Evolutionary conservation across 768 basidiomycete species (phyloP).

Genomic region (Fomitopsis pulvina): DNA sequence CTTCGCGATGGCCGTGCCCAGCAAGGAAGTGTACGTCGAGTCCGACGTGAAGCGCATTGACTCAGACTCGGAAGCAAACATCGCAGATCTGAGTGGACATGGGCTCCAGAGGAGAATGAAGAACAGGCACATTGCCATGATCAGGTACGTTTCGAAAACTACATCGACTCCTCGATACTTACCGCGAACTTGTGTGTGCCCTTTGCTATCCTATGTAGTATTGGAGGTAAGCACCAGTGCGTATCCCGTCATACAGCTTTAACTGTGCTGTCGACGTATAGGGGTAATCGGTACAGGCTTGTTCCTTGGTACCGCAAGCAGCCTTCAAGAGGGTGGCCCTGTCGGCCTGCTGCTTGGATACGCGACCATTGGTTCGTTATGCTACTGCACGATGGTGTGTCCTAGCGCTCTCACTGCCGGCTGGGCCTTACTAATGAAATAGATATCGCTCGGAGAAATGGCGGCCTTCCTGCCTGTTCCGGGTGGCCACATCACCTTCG

Average conservation of each 20-base stretch:
- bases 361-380: constrained; percentile 27
- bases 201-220: constrained; percentile 8
- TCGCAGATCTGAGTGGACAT: neutral
- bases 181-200: neutral
- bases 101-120: constrained; percentile 23
- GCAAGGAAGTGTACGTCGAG: constrained; percentile 1
- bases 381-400: constrained; percentile 33
- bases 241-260: neutral
- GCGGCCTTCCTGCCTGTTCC: constrained; percentile 36
- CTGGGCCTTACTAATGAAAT: neutral
- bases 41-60: neutral
- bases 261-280: neutral
- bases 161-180: neutral
- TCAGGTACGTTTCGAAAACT: constrained; percentile 16
- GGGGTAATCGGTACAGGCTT: constrained; percentile 47
- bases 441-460: constrained; percentile 38
- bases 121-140: constrained; percentile 27
- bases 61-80: constrained; percentile 5
- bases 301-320: constrained; percentile 46
- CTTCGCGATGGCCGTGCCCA: constrained; percentile 2
- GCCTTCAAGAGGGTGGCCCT: constrained; percentile 37
- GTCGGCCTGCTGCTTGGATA: constrained; percentile 41
- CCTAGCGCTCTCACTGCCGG: neutral
- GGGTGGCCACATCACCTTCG: constrained; percentile 40
- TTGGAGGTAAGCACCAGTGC: constrained; percentile 13